Evolutionary conservation across 176 grass and related monocot genomes (phyloP).

Genomic region (Neostapfia colusana): DNA sequence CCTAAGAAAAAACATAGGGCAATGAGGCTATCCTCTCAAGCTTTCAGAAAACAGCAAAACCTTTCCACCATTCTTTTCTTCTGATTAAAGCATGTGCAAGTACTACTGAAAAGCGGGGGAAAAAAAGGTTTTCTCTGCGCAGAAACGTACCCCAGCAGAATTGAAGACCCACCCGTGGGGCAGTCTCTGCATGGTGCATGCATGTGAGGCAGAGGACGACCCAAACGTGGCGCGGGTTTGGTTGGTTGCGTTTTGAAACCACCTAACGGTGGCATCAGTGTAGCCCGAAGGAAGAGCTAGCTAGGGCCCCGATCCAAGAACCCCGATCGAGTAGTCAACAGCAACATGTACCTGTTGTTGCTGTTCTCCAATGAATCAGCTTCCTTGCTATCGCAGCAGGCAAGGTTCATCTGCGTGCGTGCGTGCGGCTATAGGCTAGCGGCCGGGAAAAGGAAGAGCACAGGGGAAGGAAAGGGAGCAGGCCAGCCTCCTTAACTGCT

Average conservation of each 20-base stretch:
- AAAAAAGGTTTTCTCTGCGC: background rate
- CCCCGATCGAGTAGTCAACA: slow-evolving; percentile 17
- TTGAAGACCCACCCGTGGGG: background rate
- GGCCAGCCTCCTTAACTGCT: slow-evolving; percentile 23
- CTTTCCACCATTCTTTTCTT: background rate
- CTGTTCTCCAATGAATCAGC: slow-evolving; percentile 50
- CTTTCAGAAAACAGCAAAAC: background rate
- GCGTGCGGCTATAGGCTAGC: too few species aligned
- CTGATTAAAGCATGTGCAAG: background rate
- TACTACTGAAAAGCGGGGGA: slow-evolving; percentile 17
- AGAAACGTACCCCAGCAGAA: background rate
- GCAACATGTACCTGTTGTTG: slow-evolving; percentile 40
- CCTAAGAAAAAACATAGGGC: too few species aligned
- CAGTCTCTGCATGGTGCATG: slow-evolving; percentile 36
- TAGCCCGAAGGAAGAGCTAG: slow-evolving; percentile 5
- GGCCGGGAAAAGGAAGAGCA: background rate
- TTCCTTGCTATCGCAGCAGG: slow-evolving; percentile 52
- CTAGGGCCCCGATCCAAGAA: background rate
- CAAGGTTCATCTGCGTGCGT: slow-evolving; percentile 1
- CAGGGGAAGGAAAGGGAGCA: slow-evolving; percentile 27
- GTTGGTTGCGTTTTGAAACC: slow-evolving; percentile 29
- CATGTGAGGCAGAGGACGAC: slow-evolving; percentile 45
- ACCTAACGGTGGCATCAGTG: slow-evolving; percentile 5
- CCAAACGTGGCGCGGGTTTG: slow-evolving; percentile 38
- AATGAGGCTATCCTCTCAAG: background rate